Base-by-base conservation (phyloP, 768 basidiomycete species). In the Termitomyces sp. region DNA sequence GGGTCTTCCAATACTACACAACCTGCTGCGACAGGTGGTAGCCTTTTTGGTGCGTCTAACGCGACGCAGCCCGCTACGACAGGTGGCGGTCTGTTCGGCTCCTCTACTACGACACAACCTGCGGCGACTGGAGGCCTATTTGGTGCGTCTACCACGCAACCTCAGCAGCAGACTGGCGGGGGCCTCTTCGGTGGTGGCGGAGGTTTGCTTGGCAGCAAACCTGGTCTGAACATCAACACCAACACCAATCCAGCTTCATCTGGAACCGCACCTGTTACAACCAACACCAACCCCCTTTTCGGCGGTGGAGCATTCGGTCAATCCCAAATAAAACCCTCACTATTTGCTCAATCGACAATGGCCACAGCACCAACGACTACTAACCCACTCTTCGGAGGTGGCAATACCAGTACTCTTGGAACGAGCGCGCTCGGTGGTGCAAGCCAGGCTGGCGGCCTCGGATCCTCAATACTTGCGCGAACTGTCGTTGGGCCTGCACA, bases 391-490 rank as follows among this genome's bases (percentile, higher is more conserved):
- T 70, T 69, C 49, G 70, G 71, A 10, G 64, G 62, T 26, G 66
- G 63, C 38, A 63, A 56, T 56, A 69, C 67, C 6, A 69, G 64
- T 30, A 68, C 72, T 9, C 65, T 72, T 13, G 68, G 68, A 9
- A 63, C 65, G 14, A 72, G 66, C 53, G 58, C 68, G 4, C 66
- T 80, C 18, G 75, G 80, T 68, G 68, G 77, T 40, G 69, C 32
- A 16, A 44, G 69, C 50, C 66, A 57, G 44, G 64, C 59, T 35
- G 57, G 63, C 6, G 69, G 65, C 28, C 57, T 73, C 2, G 69
- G 72, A 7, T 49, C 66, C 5, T 75, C 78, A 13, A 64, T 68
- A 23, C 67, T 79, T 18, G 77, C 82, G 7, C 72, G 75, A 51
- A 70, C 72, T 12, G 54, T 75, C 5, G 67, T 70, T 16, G 69